Evolutionary conservation across 2,329 filamentous ascomycete genomes (phyloP).

Genomic region (Pezicula radicicola): DNA sequence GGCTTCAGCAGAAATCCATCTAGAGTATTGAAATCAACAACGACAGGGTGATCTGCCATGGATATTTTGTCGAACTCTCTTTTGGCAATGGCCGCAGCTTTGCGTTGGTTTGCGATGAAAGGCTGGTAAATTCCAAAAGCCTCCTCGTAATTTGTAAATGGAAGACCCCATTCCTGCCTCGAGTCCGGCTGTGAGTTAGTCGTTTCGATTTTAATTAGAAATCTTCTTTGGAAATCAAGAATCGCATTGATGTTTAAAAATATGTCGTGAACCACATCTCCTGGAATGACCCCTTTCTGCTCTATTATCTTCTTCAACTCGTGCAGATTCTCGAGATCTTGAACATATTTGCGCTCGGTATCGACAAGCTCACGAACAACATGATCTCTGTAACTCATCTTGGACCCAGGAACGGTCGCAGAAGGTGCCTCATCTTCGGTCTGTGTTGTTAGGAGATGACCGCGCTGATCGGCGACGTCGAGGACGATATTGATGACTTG

Average conservation of each 20-base stretch:
- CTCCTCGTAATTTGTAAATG: slow-evolving; percentile 82
- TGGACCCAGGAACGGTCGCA: slow-evolving; percentile 48
- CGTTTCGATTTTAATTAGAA: slow-evolving; percentile 93
- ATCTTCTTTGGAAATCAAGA: slow-evolving; percentile 91
- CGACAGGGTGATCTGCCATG: slow-evolving; percentile 72
- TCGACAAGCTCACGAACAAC: slow-evolving; percentile 90
- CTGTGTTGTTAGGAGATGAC: slow-evolving; percentile 63
- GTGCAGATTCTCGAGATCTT: slow-evolving; percentile 92
- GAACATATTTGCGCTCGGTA: slow-evolving; percentile 96
- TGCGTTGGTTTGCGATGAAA: slow-evolving; percentile 95
- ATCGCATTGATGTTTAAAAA: slow-evolving; percentile 96
- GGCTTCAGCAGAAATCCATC: slow-evolving; percentile 94
- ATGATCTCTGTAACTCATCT: slow-evolving; percentile 75
- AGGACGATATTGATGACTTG: slow-evolving; percentile 91
- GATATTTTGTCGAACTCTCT: slow-evolving; percentile 85
- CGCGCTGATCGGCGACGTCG: slow-evolving; percentile 77
- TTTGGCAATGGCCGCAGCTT: slow-evolving; percentile 81
- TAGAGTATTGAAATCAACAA: slow-evolving; percentile 81
- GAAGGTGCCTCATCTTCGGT: slow-evolving; percentile 49
- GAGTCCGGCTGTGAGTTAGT: slow-evolving; percentile 78
- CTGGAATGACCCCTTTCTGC: slow-evolving; percentile 81
- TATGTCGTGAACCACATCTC: slow-evolving; percentile 89
- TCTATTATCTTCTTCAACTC: slow-evolving; percentile 88
- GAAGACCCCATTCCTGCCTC: slow-evolving; percentile 89
- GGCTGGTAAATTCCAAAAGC: slow-evolving; percentile 92